Base-by-base conservation (phyloP, 768 basidiomycete genomes). In the Psilocybe cubensis region DNA sequence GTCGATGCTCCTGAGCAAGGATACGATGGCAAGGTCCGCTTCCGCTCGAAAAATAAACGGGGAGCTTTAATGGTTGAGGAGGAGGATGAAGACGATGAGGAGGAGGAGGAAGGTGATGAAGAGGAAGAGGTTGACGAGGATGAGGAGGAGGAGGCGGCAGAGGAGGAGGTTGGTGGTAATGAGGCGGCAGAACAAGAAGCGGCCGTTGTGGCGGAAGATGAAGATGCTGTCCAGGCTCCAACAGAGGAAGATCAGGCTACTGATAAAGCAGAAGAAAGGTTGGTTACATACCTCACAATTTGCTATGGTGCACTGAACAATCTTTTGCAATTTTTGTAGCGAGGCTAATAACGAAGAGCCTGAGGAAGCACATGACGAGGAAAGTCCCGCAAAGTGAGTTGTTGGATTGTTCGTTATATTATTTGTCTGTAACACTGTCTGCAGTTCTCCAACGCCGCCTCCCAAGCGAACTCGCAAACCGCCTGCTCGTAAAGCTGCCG, bases 1-100 rank as follows among this genome's bases (percentile, higher is more conserved):
- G 71, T 78, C 21, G 78, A 79, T 44, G 66, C 69, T 14, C 72
- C 73, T 41, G 65, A 61, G 12, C 66, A 68, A 18, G 63, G 54
- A 17, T 60, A 62, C 29, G 63, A 56, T 28, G 63, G 54, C 8
- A 49, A 50, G 33, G 50, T 43, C 38, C 55, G 54, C 12, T 23
- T 24, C 50, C 65, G 54, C 52, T 59, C 53, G 60, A 61, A 44
- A 56, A 61, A 45, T 31, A 58, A 59, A 50, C 45, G 40, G 44
- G 25, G 54, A 60, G 58, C 54, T 14, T 29, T 56, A 44, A 43
- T 50, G 24, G 55, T 62, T 20, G 46, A 63, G 1, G 63, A 50
- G 1, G 52, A 61, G 14, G 57, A 64, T 9, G 61, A 58, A 0
- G 59, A 46, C 0, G 59, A 59, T 18, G 60, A 66, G 4, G 57